Evolutionary conservation across 257 asterid species (phyloP), one percentile per base, ranked within the genome.

Genomic region (Solanum etuberosum): DNA sequence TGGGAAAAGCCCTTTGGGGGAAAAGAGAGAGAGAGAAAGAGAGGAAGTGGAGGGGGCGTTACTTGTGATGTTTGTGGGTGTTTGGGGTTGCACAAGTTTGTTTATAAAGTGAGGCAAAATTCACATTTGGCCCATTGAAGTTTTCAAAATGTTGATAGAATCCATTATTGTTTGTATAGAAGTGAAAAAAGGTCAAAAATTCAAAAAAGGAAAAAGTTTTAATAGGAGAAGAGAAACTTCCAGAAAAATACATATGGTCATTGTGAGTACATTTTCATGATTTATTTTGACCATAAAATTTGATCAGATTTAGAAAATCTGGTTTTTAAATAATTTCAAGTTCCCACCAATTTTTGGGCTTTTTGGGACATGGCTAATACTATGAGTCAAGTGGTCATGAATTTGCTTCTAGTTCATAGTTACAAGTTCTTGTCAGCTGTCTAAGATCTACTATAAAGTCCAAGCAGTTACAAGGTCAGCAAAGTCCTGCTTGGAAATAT

Each of bases 51-150:
- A 10, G 15, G 15, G 70, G 7, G 15, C 3, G 16, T n/a, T 12
- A n/a, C 4, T 61, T 10, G 16, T n/a, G 31, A 25, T 61, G 65
- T 54, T 7, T 54, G 16, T 65, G 83, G 89, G 73, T 37, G 34
- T 18, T 85, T 46, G 88, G 83, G 85, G 91, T 83, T 86, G 34
- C 25, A 25, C 23, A n/a, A 74, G 23, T 76, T 68, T 85, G 43
- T 83, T 68, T 85, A 83, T 51, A 43, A 23, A 32, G 18, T 46
- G 40, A 14, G 77, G 73, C 16, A 1, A 35, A 18, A 31, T 57
- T 59, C 15, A 61, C 42, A 37, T 86, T 78, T 87, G 78, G 78
- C 83, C 90, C 92, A 81, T 83, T 86, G 15, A 42, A 57, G 18
- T 90, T 88, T 40, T 6, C 25, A 6, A 23, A 35, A 86, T 88